Percentiles rank a stretch among this genome's conserved stretches.
phyloP scores from a whole-genome alignment of 768 basidiomycete genomes.

The Auricularia auricula-judae region DNA sequence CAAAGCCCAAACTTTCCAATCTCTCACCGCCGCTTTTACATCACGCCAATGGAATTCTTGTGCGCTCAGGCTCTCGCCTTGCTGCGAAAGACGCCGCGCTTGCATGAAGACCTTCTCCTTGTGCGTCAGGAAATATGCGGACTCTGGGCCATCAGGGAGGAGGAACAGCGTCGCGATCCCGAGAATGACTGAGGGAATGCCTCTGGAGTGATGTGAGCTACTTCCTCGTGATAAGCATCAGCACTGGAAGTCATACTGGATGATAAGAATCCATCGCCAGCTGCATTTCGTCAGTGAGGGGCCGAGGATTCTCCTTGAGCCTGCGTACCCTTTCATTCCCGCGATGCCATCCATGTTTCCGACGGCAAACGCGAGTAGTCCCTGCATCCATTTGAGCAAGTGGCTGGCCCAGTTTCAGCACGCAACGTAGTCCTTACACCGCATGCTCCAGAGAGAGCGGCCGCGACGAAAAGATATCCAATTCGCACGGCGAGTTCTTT shows the following conservation, averaged over 20 bases:
- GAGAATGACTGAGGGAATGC: slow-evolving; percentile 2
- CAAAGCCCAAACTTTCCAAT: slow-evolving; percentile 3
- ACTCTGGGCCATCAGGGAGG: slow-evolving; percentile 4
- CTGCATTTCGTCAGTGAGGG: neutral
- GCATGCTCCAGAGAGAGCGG: slow-evolving; percentile 7
- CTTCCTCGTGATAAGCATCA: no score
- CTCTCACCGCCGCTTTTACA: neutral
- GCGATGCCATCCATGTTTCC: slow-evolving; percentile 4
- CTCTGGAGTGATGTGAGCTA: neutral
- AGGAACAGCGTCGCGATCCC: slow-evolving; percentile 3
- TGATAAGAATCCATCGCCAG: slow-evolving; percentile 8
- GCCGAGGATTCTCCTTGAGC: no score
- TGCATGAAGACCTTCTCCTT: neutral
- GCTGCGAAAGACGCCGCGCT: neutral
- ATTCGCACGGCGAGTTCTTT: slow-evolving; percentile 4
- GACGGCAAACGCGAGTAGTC: slow-evolving; percentile 4
- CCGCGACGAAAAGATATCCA: slow-evolving; percentile 4
- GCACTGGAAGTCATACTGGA: neutral
- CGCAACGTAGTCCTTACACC: neutral
- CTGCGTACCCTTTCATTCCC: slow-evolving; percentile 6
- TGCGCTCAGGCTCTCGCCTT: slow-evolving; percentile 3
- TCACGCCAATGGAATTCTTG: slow-evolving; percentile 7
- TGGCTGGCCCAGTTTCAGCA: no score
- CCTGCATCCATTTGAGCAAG: neutral
- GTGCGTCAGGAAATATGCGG: neutral